Conservation (phyloP, 2,329 filamentous ascomycete genomes). For the Xenoacremonium recifei region DNA sequence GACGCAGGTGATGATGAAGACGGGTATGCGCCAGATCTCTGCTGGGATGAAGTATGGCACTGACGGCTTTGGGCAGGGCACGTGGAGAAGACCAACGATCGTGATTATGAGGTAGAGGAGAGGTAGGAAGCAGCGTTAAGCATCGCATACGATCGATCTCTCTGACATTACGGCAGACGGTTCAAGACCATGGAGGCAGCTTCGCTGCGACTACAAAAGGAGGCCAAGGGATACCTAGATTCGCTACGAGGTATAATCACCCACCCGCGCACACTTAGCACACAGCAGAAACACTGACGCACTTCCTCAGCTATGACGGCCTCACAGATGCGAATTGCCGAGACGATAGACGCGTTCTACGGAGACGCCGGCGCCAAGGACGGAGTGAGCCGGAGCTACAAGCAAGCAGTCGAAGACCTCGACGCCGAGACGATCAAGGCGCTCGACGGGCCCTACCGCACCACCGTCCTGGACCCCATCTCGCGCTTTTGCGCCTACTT, state of each 20-base stretch:
- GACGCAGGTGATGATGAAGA: constrained; percentile 99
- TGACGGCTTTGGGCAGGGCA: constrained; percentile 58
- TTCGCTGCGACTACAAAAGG: constrained; percentile 88
- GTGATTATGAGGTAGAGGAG: constrained; percentile 97
- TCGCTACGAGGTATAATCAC: constrained; percentile 71
- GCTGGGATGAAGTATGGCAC: neutral
- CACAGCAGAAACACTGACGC: too few relatives aligned
- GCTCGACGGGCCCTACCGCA: constrained; percentile 90
- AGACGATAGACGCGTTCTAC: constrained; percentile 99
- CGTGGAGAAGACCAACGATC: constrained; percentile 97
- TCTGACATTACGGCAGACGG: constrained; percentile 56
- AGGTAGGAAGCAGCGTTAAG: constrained; percentile 48
- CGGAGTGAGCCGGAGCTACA: constrained; percentile 94
- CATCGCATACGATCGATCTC: constrained; percentile 2
- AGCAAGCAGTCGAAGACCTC: constrained; percentile 95
- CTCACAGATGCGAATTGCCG: constrained; percentile 98
- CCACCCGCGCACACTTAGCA: too few relatives aligned
- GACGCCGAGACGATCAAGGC: constrained; percentile 99
- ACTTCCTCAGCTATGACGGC: constrained; percentile 92
- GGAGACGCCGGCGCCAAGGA: constrained; percentile 93
- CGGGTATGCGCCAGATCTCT: constrained; percentile 53
- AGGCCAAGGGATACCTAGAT: constrained; percentile 97
- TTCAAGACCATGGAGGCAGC: constrained; percentile 98
- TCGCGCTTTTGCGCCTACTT: constrained; percentile 97
- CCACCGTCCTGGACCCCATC: constrained; percentile 94